Evolutionary conservation across 1,284 basidiomycete species (phyloP).

Genomic region (Fomes fomentarius): DNA sequence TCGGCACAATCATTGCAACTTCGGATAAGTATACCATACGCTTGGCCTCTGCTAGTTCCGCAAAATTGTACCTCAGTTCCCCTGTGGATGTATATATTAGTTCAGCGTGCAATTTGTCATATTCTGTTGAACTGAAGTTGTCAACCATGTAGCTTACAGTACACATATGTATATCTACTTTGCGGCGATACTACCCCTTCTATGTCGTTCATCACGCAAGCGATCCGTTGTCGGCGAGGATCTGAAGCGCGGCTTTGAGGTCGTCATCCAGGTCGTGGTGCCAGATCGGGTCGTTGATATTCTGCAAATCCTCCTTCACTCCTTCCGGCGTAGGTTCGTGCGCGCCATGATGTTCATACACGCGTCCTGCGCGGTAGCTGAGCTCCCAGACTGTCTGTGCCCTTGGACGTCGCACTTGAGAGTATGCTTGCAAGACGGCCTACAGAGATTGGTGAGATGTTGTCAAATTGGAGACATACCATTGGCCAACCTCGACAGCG

Average conservation of each 20-base stretch:
- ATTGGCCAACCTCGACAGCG: constrained; percentile 50
- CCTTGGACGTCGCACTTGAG: constrained; percentile 46
- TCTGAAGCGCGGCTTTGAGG: constrained; percentile 31
- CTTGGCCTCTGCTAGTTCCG: no score
- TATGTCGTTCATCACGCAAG: neutral
- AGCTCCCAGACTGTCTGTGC: constrained; percentile 48
- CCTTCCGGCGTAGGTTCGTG: constrained; percentile 25
- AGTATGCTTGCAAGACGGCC: constrained; percentile 48
- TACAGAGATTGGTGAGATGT: constrained; percentile 19
- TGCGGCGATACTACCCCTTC: no score
- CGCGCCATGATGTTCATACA: constrained; percentile 31
- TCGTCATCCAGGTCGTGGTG: constrained; percentile 47
- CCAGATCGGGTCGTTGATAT: constrained; percentile 53
- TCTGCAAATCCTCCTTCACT: constrained; percentile 34
- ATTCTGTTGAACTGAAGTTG: no score
- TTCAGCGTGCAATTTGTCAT: no score
- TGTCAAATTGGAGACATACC: neutral
- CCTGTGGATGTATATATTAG: no score
- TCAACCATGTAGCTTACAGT: no score
- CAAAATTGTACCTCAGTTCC: no score
- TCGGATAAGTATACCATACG: no score
- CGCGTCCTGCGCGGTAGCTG: constrained; percentile 42
- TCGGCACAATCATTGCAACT: no score
- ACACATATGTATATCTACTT: no score
- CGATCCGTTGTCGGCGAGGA: constrained; percentile 28